Evolutionary conservation across 306 rosid species (phyloP), one percentile per base, ranked within the genome.

Genomic region (Acacia confusa): DNA sequence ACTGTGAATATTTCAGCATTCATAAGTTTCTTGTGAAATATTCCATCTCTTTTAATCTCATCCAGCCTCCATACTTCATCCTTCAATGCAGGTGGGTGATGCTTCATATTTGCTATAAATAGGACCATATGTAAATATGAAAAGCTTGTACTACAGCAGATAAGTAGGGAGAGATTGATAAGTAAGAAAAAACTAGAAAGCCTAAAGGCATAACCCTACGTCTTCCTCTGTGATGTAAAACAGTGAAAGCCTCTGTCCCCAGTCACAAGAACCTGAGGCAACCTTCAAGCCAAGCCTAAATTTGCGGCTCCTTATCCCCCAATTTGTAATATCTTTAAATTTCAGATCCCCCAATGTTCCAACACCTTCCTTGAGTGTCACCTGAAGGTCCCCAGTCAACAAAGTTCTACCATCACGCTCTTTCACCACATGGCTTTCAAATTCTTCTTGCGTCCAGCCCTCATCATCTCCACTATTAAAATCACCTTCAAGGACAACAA

Each of bases 331-430:
- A 87, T 96, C 99, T 0, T 98, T 96, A 80, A 96, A 96, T 17
- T 89, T 93, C 78, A 96, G 80, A 16, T 94, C 99, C 82, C 99
- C 99, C 45, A 96, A 43, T 22, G 99, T 96, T 75, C 99, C 99
- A 75, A 96, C 89, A 78, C 99, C 99, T 77, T 96, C 99, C 90
- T 96, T 96, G 79, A 96, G 98, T 44, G 95, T 88, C 84, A 96
- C 88, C 84, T 90, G 94, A 67, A 96, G 89, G 12, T 96, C 99
- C 70, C 99, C 99, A 58, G 92, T 92, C 90, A 96, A 85, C 71
- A 96, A 88, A 84, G 99, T 98, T 74, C 99, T 96, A 52, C 99
- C 99, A 82, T 96, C 98, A 24, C 99, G 98, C 86, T 96, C 99
- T 80, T 92, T 96, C 72, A 96, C 99, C 72, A 92, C 91, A 78